Evolutionary conservation across 2,329 filamentous ascomycete genomes (phyloP), one percentile per base, ranked within the genome.

Genomic region (Thermomyces lanuginosus): DNA sequence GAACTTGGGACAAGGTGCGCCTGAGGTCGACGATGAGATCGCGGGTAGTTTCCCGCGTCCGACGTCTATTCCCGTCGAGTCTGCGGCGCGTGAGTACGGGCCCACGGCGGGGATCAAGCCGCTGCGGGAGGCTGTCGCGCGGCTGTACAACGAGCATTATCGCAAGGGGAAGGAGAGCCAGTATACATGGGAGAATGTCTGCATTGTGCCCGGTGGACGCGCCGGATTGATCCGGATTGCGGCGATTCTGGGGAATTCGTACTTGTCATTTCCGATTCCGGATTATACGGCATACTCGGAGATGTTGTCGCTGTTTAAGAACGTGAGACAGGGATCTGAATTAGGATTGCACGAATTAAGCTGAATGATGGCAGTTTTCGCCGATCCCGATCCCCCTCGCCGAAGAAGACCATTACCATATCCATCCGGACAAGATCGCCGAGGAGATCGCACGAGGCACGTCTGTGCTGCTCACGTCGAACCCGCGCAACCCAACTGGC

Each of bases 231-330:
- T 93, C 50, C 72, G 86, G 42, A 93, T 95, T 49, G 86, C 86
- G 11, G 86, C 86, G 27, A 83, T 95, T 4, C 59, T 95, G 41
- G 86, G 86, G 37, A 92, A 92, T 51, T 76, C 83, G 29, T 92
- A 92, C 47, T 64, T 93, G 36, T 81, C 77, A 21, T 93, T 93
- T 66, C 92, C 92, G 56, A 80, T 92, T 48, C 81, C 81, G 23
- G 79, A 93, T 53, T 93, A 93, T 59, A 92, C 84, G 3, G 86
- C 86, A 2, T 95, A 95, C 63, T 92, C 91, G 47, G 84, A 93
- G 62, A 93, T 95, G 84, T 58, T 93, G 58, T 82, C 76, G 31
- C 62, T 93, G 32, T 93, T 95, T 67, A 83, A 80, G 58, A 92
- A 92, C 54, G 53, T 56, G 28, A 32, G 49, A 42, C 8, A 9